Evolutionary conservation across 1,284 basidiomycete species (phyloP).

Genomic region (Boletellus dicymbophilus): DNA sequence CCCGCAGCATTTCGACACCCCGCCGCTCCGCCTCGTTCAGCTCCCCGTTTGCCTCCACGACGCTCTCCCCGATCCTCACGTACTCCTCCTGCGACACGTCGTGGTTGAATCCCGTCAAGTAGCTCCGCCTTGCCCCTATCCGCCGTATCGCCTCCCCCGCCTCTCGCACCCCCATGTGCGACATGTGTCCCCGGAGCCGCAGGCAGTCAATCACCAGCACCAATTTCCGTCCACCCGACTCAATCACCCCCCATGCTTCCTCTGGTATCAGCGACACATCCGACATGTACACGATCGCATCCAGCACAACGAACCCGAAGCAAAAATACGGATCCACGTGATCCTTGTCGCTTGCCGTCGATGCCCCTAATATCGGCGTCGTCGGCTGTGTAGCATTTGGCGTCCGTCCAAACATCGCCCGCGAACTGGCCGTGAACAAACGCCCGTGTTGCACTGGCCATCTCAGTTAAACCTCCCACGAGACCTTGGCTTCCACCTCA

Average conservation of each 20-base stretch:
- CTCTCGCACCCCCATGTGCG: slow-evolving; percentile 70
- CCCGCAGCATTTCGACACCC: slow-evolving; percentile 47
- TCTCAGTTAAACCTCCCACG: slow-evolving; percentile 3
- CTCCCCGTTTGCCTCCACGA: slow-evolving; percentile 1
- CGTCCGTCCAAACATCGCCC: slow-evolving; percentile 43
- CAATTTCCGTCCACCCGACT: slow-evolving; percentile 40
- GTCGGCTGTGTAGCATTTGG: slow-evolving; percentile 44
- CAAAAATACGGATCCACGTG: slow-evolving; percentile 60
- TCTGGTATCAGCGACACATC: slow-evolving; percentile 78
- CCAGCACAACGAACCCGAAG: slow-evolving; percentile 73
- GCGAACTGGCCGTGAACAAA: slow-evolving; percentile 45
- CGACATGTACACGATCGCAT: slow-evolving; percentile 67
- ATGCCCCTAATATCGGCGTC: slow-evolving; percentile 37
- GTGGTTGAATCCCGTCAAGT: slow-evolving; percentile 75
- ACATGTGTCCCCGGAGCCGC: slow-evolving; percentile 58
- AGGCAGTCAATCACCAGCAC: slow-evolving; percentile 76
- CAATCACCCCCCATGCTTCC: slow-evolving; percentile 58
- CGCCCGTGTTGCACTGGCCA: slow-evolving; percentile 65
- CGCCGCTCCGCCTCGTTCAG: slow-evolving; percentile 41
- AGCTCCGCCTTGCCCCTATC: slow-evolving; percentile 59
- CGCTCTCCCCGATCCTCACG: slow-evolving; percentile 54
- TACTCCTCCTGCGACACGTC: slow-evolving; percentile 71
- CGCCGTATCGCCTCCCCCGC: slow-evolving; percentile 54
- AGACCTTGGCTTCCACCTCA: slow-evolving; percentile 28
- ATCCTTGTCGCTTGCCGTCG: slow-evolving; percentile 5